Percentiles rank a stretch among this genome's conserved stretches.
Evolutionary conservation across 1,284 basidiomycete genomes (phyloP).

Genomic region (Omphalotus olearius): DNA sequence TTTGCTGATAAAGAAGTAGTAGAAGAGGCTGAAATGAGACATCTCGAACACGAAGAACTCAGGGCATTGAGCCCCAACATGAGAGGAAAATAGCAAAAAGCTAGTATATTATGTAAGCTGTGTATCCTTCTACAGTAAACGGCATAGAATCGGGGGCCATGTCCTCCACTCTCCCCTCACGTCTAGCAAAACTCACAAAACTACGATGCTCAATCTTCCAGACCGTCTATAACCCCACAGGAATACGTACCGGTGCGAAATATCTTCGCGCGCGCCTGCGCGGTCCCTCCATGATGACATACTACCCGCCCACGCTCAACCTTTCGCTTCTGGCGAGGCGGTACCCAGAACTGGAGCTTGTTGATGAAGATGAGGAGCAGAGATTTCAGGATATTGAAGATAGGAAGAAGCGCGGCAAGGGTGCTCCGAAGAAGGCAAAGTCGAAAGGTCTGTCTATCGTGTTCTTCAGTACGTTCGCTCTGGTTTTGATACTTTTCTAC

Average conservation of each 20-base stretch:
- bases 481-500: neutral
- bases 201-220: slow-evolving; percentile 75
- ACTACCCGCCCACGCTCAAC: slow-evolving; percentile 63
- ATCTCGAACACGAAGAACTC: neutral
- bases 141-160: slow-evolving; percentile 17
- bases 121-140: neutral
- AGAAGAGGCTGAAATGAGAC: neutral
- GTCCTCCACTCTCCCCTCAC: slow-evolving; percentile 34
- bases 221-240: slow-evolving; percentile 79
- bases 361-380: slow-evolving; percentile 61
- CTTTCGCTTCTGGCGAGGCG: slow-evolving; percentile 46
- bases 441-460: slow-evolving; percentile 41
- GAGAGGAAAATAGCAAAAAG: neutral
- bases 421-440: slow-evolving; percentile 75
- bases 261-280: slow-evolving; percentile 73
- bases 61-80: slow-evolving; percentile 7
- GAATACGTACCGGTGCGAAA: slow-evolving; percentile 78
- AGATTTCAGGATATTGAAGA: slow-evolving; percentile 64
- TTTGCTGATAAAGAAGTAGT: neutral
- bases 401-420: slow-evolving; percentile 72
- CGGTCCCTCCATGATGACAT: slow-evolving; percentile 74
- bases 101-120: neutral
- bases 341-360: slow-evolving; percentile 53
- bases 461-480: neutral
- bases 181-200: slow-evolving; percentile 49